Base-by-base conservation (phyloP, 2,329 filamentous ascomycete genomes). In the Lithohypha guttulata region DNA sequence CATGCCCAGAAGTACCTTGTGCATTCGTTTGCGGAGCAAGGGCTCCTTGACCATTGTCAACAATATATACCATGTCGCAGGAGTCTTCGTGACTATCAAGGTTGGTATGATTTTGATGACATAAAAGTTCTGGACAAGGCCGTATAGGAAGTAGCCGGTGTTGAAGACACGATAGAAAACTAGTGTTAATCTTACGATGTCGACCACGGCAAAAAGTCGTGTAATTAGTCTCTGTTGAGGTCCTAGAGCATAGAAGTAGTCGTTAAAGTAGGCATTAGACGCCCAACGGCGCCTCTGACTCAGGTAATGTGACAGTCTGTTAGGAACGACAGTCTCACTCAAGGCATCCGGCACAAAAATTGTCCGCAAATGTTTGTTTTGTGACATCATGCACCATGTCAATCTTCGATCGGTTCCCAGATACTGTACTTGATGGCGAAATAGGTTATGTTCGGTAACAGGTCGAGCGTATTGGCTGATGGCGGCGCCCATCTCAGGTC, bases 191-290 rank as follows among this genome's bases (percentile, higher is more conserved):
- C 42, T 39, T 10, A 42, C n/a, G 17, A 44, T 25, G 14, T 44
- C 42, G 19, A 44, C 21, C 14, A 41, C 28, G 9, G 42, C 42
- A 18, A 39, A 39, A 11, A 34, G 6, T 7, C 42, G 42, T 22
- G 39, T 42, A 10, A 37, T 32, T 9, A 26, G 17, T 13, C 28
- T 32, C 29, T 41, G 40, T 8, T 44, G 40, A 10, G 19, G 19
- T n/a, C 42, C 42, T 11, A 37, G 28, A n/a, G 36, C 20, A 33
- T 44, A 44, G 27, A 41, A 44, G 38, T 37, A 44, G 26, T 44
- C 39, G 34, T 44, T 44, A 33, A 44, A 44, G 29, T 44, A 44
- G 15, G 42, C 42, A 25, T 44, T 44, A 2, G 42, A 44, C 3
- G 37, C 42, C 42, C 42, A 44, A 11, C 42, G 39, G n/a, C 42